These are phyloP conservation scores for Lasiosphaeria hispida DNA, from an alignment of 495 filamentous ascomycete genomes.

Conservation along the genomic window DNA sequence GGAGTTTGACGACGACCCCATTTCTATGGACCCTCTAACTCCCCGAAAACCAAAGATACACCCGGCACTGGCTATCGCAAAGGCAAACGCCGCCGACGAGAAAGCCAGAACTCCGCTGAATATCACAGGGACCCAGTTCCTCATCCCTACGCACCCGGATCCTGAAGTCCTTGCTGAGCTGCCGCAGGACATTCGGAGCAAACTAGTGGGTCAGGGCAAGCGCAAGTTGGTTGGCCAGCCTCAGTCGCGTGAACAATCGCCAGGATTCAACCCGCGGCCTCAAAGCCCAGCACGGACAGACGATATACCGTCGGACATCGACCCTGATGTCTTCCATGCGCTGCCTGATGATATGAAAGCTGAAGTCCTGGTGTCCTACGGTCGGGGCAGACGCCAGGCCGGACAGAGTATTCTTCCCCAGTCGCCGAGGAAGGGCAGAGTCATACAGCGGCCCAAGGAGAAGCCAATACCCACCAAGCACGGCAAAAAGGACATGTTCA, in stretches of 20 bases:
- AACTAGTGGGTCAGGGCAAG: constrained; percentile 52
- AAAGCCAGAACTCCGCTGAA: constrained; percentile 68
- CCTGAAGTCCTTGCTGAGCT: constrained; percentile 72
- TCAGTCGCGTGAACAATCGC: constrained; percentile 25
- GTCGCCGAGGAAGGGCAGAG: constrained; percentile 55
- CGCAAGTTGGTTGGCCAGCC: constrained; percentile 12
- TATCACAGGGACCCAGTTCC: constrained; percentile 79
- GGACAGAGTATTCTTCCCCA: constrained; percentile 50
- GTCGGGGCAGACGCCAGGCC: constrained; percentile 16
- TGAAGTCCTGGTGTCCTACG: constrained; percentile 73
- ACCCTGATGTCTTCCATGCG: constrained; percentile 70
- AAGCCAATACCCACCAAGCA: constrained; percentile 58
- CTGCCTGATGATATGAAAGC: constrained; percentile 80
- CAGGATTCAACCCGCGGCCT: constrained; percentile 26
- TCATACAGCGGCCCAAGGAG: constrained; percentile 49
- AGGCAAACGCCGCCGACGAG: constrained; percentile 53
- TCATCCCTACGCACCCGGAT: constrained; percentile 78
- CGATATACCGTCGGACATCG: constrained; percentile 54
- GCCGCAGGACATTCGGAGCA: constrained; percentile 73
- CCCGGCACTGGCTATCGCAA: constrained; percentile 54
- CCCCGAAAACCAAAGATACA: constrained; percentile 62
- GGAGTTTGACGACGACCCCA: constrained; percentile 44
- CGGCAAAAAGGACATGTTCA: constrained; percentile 47
- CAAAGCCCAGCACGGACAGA: constrained; percentile 41
- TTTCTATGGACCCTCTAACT: constrained; percentile 51